Evolutionary conservation across 305 asterid species (phyloP).

Genomic region (Fraxinus greggii): DNA sequence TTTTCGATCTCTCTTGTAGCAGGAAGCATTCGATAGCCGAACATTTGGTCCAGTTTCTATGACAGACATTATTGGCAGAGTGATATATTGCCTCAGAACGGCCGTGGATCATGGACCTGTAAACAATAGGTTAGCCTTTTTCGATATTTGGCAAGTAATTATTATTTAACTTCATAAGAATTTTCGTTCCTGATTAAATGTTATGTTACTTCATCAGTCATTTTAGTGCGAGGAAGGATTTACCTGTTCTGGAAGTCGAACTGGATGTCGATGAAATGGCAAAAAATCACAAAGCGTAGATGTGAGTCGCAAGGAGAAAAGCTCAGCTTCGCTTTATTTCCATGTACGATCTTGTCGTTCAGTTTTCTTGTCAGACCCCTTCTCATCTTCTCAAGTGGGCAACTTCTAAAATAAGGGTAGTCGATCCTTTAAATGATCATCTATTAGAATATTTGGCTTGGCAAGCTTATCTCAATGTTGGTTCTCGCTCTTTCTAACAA

Average conservation of each 20-base stretch:
- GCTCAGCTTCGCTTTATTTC: neutral
- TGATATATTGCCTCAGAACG: constrained; percentile 66
- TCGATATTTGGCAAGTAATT: neutral
- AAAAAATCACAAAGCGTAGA: constrained; percentile 61
- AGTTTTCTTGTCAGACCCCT: constrained; percentile 17
- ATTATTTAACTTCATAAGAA: neutral
- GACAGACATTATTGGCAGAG: constrained; percentile 70
- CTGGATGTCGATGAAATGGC: constrained; percentile 82
- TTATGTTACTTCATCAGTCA: constrained; percentile 36
- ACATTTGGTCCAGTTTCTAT: constrained; percentile 75
- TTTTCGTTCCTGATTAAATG: neutral
- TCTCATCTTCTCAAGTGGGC: neutral
- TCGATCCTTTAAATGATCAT: neutral
- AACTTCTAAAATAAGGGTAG: neutral
- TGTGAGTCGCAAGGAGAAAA: constrained; percentile 2
- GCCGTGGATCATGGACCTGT: constrained; percentile 91
- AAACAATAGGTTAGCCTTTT: constrained; percentile 58
- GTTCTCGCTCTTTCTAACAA: neutral
- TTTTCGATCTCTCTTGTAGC: constrained; percentile 28
- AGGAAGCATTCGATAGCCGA: constrained; percentile 88
- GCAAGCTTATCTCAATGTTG: neutral
- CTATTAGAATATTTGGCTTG: neutral
- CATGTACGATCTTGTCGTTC: neutral
- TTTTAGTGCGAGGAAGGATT: constrained; percentile 47
- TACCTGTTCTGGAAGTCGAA: constrained; percentile 72